Percentiles rank a stretch among this genome's conserved stretches.
phyloP scores from a whole-genome alignment of 2,329 filamentous ascomycete genomes.

The Fusarium setosum region DNA sequence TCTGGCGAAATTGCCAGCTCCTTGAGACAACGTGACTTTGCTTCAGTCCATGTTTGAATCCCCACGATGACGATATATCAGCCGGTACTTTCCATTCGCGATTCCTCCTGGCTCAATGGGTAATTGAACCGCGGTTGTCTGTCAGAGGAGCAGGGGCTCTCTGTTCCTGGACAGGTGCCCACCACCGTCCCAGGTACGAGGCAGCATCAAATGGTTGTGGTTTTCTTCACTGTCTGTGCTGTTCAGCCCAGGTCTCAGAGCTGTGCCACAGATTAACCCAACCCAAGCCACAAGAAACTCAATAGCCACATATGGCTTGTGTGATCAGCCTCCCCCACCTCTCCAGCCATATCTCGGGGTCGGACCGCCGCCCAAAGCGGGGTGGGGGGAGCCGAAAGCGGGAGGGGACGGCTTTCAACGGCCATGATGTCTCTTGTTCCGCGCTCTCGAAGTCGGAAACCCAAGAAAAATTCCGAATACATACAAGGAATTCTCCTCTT shows the following conservation, averaged over 20 bases:
- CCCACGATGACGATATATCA: slow-evolving; percentile 10
- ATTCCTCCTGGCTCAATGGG: background rate
- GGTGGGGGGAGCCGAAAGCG: slow-evolving; percentile 35
- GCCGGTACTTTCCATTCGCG: background rate
- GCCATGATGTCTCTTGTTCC: slow-evolving; percentile 28
- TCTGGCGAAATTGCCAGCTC: slow-evolving; percentile 31
- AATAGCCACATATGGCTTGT: slow-evolving; percentile 22
- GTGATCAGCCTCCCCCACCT: slow-evolving; percentile 41
- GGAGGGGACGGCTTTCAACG: slow-evolving; percentile 43
- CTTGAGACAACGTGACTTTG: slow-evolving; percentile 23
- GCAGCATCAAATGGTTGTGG: no score
- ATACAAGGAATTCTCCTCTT: background rate
- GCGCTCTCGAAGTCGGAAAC: slow-evolving; percentile 21
- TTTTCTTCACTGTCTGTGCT: no score
- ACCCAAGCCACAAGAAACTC: background rate
- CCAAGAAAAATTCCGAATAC: slow-evolving; percentile 22
- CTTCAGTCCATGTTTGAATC: slow-evolving; percentile 17
- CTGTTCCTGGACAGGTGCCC: no score
- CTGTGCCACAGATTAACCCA: background rate
- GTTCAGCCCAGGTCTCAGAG: no score
- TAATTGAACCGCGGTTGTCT: background rate
- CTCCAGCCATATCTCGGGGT: slow-evolving; percentile 18
- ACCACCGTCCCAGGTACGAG: no score
- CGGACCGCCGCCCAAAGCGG: slow-evolving; percentile 13
- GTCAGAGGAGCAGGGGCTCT: background rate